phyloP scores from a whole-genome alignment of 2,329 filamentous ascomycete genomes.

The Fusarium agapanthi region DNA sequence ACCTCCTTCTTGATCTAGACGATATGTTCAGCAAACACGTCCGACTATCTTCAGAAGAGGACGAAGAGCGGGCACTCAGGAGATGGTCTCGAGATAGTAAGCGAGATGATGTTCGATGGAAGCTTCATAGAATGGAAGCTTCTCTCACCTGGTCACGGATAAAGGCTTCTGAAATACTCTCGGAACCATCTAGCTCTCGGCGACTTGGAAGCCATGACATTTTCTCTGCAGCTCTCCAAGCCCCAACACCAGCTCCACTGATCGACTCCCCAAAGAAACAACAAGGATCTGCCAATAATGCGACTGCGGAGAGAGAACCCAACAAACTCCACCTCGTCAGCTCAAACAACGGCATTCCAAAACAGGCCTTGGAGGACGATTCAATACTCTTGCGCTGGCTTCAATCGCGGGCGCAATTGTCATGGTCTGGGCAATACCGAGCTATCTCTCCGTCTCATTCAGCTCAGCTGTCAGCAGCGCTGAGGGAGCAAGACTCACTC shows the following conservation, averaged over 20 bases:
- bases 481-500: slow-evolving; percentile 41
- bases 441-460: neutral
- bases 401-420: slow-evolving; percentile 38
- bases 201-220: slow-evolving; percentile 55
- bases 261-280: slow-evolving; percentile 13
- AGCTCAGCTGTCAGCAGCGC: slow-evolving; percentile 25
- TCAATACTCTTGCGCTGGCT: slow-evolving; percentile 50
- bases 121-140: slow-evolving; percentile 44
- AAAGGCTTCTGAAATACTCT: slow-evolving; percentile 38
- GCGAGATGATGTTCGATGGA: slow-evolving; percentile 35
- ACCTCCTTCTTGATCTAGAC: slow-evolving; percentile 62
- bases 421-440: slow-evolving; percentile 6
- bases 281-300: slow-evolving; percentile 3
- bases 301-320: slow-evolving; percentile 3
- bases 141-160: slow-evolving; percentile 41
- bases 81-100: slow-evolving; percentile 43
- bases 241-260: slow-evolving; percentile 22
- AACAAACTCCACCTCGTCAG: slow-evolving; percentile 32
- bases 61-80: slow-evolving; percentile 46
- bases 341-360: slow-evolving; percentile 34
- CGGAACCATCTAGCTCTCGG: slow-evolving; percentile 46
- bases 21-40: slow-evolving; percentile 55
- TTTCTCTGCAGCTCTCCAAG: slow-evolving; percentile 50
- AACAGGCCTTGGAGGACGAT: slow-evolving; percentile 37
- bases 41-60: slow-evolving; percentile 49